Evolutionary conservation across 2,329 filamentous ascomycete genomes (phyloP), one percentile per base, ranked within the genome.

Genomic region (Cercospora sp.): DNA sequence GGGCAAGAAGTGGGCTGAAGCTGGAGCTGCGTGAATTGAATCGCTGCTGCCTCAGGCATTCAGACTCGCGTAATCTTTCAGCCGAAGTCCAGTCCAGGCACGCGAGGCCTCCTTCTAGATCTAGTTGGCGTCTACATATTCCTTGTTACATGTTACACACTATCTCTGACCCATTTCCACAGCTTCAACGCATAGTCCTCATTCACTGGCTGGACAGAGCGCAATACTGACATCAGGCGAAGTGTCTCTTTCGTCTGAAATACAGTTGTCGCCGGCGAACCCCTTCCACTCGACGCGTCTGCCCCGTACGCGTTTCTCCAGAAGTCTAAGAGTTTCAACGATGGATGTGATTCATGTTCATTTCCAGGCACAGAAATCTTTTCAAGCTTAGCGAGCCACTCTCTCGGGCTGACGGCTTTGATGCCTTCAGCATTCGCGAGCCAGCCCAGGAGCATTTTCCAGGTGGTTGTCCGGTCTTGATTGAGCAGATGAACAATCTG

Each of bases 401-500:
- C 75, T 16, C 73, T 60, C 0, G 81, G 79, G 3, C 74, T 53
- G 5, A 86, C 80, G 12, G 82, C 75, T 1, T 83, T 77, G 69
- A 84, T 82, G 1, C 59, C 76, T 33, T 18, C 75, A 36, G 72
- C 74, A 67, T 78, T 75, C 71, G 76, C 73, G 55, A 84, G 68
- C 83, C 82, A 85, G 3, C 72, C 68, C n/a, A 86, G 75, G 72
- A 87, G 76, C 59, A 83, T 77, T 0, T 69, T 73, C 84, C 84
- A 86, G 2, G 48, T 55, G 13, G 20, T 26, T n/a, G 48, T 55
- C 0, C 48, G 23, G 23, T 55, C 48, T 3, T 55, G 48, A 13
- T 55, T 55, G 48, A 55, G 48, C 23, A 55, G 23, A n/a, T 55
- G 48, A 26, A 55, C 48, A 4, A 55, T 23, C 48, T 55, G 48